phyloP scores from a whole-genome alignment of 805 yeast genomes.

The Ogataea paraovalis region DNA sequence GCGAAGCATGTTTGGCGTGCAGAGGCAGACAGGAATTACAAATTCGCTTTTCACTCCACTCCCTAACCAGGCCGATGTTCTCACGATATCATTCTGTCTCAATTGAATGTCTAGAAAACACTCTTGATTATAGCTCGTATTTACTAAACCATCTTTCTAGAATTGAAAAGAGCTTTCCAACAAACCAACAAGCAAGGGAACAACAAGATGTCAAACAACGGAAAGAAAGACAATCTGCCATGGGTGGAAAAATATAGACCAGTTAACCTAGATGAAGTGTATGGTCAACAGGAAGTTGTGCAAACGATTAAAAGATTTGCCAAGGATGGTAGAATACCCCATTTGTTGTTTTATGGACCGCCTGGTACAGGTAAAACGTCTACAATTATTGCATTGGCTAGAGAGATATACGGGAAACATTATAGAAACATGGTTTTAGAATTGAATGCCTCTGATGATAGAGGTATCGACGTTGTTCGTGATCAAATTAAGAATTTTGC shows the following conservation, averaged over 20 bases:
- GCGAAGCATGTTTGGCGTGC: too few relatives aligned
- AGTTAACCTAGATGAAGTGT: constrained; percentile 71
- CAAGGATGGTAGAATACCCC: constrained; percentile 80
- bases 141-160: too few relatives aligned
- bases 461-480: constrained; percentile 98
- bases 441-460: constrained; percentile 93
- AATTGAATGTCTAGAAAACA: too few relatives aligned
- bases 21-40: too few relatives aligned
- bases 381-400: constrained; percentile 81
- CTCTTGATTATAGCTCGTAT: too few relatives aligned
- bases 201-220: too few relatives aligned
- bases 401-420: constrained; percentile 77
- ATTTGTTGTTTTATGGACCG: constrained; percentile 89
- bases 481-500: constrained; percentile 97
- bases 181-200: too few relatives aligned
- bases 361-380: constrained; percentile 95
- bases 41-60: too few relatives aligned
- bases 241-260: constrained; percentile 98
- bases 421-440: constrained; percentile 89
- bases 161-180: too few relatives aligned
- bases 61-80: too few relatives aligned
- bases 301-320: constrained; percentile 83
- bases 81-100: too few relatives aligned
- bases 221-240: constrained; percentile 47
- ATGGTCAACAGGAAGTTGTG: constrained; percentile 87